Base-by-base conservation (phyloP, 2,329 filamentous ascomycete species). In the Furcasterigmium sp. region DNA sequence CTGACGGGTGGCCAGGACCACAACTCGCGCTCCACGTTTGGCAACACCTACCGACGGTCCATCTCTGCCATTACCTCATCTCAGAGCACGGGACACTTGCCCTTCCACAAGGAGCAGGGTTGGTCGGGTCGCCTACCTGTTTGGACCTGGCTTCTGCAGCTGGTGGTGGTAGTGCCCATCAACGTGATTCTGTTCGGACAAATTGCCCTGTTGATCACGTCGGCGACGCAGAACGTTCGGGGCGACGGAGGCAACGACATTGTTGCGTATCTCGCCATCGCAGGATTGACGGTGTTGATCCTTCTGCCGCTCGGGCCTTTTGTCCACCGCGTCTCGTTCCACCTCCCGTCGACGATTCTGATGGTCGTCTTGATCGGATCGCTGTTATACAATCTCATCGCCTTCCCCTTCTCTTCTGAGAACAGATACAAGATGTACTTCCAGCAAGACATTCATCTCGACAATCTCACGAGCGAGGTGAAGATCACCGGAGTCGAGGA, bases 401-500 rank as follows among this genome's bases (percentile, higher is more conserved):
- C 87, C 2, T 96, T 95, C 62, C 93, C 93, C 0, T 97, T 97
- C 64, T 93, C 88, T 1, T 68, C 78, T 18, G 75, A 81, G 46
- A 86, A 83, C 58, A 79, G 88, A 29, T 80, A 95, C 62, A 97
- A 97, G 63, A 74, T 91, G 38, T 94, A 83, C 63, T 96, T 97
- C 61, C 71, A 87, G 39, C 91, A 98, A 60, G 78, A 78, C 9
- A 71, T 96, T 38, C 79, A 95, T 51, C 75, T 95, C 9, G 85
- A 87, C 51, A 79, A 74, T 4, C 82, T 83, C n/a, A 67, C 73
- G 13, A 88, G 89, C 51, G 70, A 67, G 3, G 85, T 91, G 32
- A 80, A 79, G 26, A 68, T 95, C 8, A 75, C 73, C 1, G 90
- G 89, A 1, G 60, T 89, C 3, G 72, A 80, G 49, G 71, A 79